Evolutionary conservation across 371 early-diverging fungal genomes (phyloP).

Genomic region (Lichtheimia ramosa): DNA sequence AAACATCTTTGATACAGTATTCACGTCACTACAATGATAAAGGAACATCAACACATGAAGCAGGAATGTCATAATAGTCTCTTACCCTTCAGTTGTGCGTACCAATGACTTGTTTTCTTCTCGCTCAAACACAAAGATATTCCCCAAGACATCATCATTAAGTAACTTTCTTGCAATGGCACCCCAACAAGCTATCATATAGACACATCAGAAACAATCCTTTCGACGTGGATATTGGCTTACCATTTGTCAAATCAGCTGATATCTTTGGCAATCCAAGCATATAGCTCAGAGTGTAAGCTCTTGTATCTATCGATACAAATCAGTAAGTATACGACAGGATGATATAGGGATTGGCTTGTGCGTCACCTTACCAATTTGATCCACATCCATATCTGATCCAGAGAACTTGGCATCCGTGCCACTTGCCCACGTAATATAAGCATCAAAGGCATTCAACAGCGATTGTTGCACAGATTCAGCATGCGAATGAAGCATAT

Average conservation of each 20-base stretch:
- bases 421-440: no score
- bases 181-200: conserved; percentile 23
- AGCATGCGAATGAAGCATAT: conserved; percentile 13
- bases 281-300: conserved; percentile 25
- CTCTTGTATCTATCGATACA: not conserved
- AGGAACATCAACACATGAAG: not conserved
- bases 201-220: no score
- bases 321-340: no score
- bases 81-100: conserved; percentile 16
- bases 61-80: not conserved
- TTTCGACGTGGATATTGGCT: not conserved
- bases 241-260: conserved; percentile 26
- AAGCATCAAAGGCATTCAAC: no score
- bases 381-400: no score
- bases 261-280: conserved; percentile 32
- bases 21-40: conserved; percentile 2
- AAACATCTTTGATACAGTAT: conserved; percentile 22
- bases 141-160: conserved; percentile 23
- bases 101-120: conserved; percentile 16
- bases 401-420: no score
- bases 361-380: no score
- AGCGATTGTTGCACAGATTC: no score
- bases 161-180: conserved; percentile 22
- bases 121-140: conserved; percentile 31
- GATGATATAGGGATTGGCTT: no score